Evolutionary conservation across 1,284 basidiomycete species (phyloP).

Genomic region (Sphagnurus paluster): DNA sequence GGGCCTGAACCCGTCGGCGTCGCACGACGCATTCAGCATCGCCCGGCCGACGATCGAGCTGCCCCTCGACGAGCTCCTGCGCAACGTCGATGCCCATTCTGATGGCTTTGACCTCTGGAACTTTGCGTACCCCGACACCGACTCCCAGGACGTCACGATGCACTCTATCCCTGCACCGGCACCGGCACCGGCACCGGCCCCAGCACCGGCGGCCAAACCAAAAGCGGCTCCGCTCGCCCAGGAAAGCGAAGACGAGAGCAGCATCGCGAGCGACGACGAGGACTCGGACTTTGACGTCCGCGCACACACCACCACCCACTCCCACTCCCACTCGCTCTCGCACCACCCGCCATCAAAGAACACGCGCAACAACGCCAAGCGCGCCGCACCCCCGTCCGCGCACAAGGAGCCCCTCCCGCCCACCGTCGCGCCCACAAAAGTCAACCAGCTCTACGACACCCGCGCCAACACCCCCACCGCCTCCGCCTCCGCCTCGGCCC

Average conservation of each 20-base stretch:
- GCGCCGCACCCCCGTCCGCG: slow-evolving; percentile 35
- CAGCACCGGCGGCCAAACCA: slow-evolving; percentile 4
- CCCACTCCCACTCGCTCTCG: slow-evolving; percentile 12
- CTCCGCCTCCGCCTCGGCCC: slow-evolving; percentile 44
- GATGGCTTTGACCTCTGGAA: slow-evolving; percentile 24
- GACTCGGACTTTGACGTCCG: slow-evolving; percentile 27
- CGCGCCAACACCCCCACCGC: slow-evolving; percentile 44
- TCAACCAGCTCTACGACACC: slow-evolving; percentile 48
- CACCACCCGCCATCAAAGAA: slow-evolving; percentile 3
- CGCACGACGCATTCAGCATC: slow-evolving; percentile 59
- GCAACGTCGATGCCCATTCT: slow-evolving; percentile 33
- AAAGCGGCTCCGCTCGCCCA: slow-evolving; percentile 14
- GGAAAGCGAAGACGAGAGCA: slow-evolving; percentile 31
- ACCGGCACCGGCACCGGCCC: slow-evolving; percentile 5
- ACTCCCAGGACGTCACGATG: slow-evolving; percentile 29
- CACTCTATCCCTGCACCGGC: slow-evolving; percentile 16
- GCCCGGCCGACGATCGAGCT: slow-evolving; percentile 78
- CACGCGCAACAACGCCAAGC: too few relatives aligned
- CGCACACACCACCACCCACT: slow-evolving; percentile 4
- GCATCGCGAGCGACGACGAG: slow-evolving; percentile 32
- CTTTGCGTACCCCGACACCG: slow-evolving; percentile 11
- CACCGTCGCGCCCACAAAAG: slow-evolving; percentile 52
- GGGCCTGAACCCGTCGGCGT: slow-evolving; percentile 49
- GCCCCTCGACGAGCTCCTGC: slow-evolving; percentile 73
- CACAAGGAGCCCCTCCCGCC: slow-evolving; percentile 43